phyloP scores from a whole-genome alignment of 2,329 filamentous ascomycete genomes.

The Aureobasidium lini region DNA sequence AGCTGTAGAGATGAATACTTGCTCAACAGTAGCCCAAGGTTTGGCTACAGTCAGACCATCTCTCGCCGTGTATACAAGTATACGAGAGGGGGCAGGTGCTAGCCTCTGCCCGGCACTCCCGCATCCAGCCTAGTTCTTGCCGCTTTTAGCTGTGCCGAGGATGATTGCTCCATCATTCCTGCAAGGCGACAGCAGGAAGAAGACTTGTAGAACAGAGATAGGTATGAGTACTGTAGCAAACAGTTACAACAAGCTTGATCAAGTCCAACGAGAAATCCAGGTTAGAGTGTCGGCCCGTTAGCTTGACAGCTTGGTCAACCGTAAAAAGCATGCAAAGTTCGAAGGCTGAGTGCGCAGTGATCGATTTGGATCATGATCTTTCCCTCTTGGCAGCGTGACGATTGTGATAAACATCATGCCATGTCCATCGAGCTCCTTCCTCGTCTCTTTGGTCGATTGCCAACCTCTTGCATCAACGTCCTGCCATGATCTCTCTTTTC shows the following conservation, averaged over 20 bases:
- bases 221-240: neutral
- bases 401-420: neutral
- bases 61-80: neutral
- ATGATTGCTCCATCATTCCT: neutral
- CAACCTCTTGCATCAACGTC: neutral
- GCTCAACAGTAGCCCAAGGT: neutral
- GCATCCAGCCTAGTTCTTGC: neutral
- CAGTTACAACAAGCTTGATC: neutral
- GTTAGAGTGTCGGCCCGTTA: conserved; percentile 5
- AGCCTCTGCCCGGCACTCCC: neutral
- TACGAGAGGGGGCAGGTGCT: neutral
- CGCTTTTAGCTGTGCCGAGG: neutral
- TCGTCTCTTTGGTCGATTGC: neutral
- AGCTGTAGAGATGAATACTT: neutral
- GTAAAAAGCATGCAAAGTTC: too few relatives aligned
- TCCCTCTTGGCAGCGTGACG: neutral
- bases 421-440: neutral
- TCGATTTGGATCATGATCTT: neutral
- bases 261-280: neutral
- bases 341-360: too few relatives aligned
- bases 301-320: neutral
- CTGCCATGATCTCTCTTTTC: neutral
- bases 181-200: neutral
- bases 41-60: neutral
- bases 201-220: neutral